Percentiles rank a stretch among this genome's conserved stretches.
phyloP scores from a whole-genome alignment of 176 grass and related monocot species.

The Zea mays region Zm-B73-REFERENCE-NAM-5.0 NC_050100.1:71429001-71429500 shows the following conservation, averaged over 20 bases:
- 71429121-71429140: too few relatives aligned
- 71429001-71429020: constrained; percentile 20
- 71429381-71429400: not conserved
- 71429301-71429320: constrained; percentile 14
- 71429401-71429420: not conserved
- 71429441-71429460: constrained; percentile 17
- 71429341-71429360: not conserved
- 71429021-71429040: not conserved
- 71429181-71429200: too few relatives aligned
- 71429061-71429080: too few relatives aligned
- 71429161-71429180: too few relatives aligned
- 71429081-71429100: too few relatives aligned
- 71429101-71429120: too few relatives aligned
- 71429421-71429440: not conserved
- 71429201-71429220: constrained; percentile 81
- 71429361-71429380: not conserved
- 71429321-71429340: constrained; percentile 20
- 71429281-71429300: constrained; percentile 3
- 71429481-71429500: not conserved
- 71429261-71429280: constrained; percentile 1
- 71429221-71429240: constrained; percentile 97
- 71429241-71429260: constrained; percentile 41
- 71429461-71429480: not conserved
- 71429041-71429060: constrained; percentile 4
- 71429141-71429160: too few relatives aligned